phyloP scores from a whole-genome alignment of 805 yeast species.

The Zygoascus biomembranicola region DNA sequence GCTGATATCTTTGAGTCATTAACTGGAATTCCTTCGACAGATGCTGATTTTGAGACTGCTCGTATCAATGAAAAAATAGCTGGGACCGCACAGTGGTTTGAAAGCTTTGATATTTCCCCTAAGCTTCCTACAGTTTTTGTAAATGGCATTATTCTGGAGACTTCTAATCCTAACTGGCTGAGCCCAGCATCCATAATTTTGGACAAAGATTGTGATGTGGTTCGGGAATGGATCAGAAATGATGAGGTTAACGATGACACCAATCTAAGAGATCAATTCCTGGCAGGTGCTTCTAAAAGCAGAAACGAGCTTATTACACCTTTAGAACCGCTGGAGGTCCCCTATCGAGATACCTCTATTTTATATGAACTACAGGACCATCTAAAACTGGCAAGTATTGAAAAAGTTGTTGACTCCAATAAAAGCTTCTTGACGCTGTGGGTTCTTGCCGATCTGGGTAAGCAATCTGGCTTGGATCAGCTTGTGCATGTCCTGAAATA shows the following conservation, averaged over 20 bases:
- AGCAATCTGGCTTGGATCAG: conserved; percentile 35
- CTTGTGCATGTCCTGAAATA: conserved; percentile 27
- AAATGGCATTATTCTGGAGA: conserved; percentile 44
- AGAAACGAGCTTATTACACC: conserved; percentile 51
- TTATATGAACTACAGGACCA: conserved; percentile 1
- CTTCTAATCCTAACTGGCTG: conserved; percentile 13
- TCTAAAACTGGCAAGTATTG: not conserved
- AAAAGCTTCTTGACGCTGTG: conserved; percentile 33
- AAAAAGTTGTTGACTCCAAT: conserved; percentile 7
- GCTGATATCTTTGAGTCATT: conserved; percentile 12
- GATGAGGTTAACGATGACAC: conserved; percentile 20
- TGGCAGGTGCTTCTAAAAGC: conserved; percentile 32
- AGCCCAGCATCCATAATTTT: conserved; percentile 20
- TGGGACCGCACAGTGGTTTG: conserved; percentile 23
- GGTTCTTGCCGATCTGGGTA: conserved; percentile 50
- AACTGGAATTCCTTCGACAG: not conserved
- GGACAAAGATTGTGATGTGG: conserved; percentile 40
- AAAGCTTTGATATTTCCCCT: conserved; percentile 35
- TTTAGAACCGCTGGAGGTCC: conserved; percentile 29
- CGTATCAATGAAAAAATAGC: conserved; percentile 5
- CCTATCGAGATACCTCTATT: conserved; percentile 24
- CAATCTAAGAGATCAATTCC: conserved; percentile 32
- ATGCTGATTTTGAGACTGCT: conserved; percentile 2
- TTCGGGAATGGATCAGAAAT: conserved; percentile 13
- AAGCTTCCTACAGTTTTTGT: conserved; percentile 47